phyloP scores from a whole-genome alignment of 2,329 filamentous ascomycete species.

The Ascochyta fabae region DNA sequence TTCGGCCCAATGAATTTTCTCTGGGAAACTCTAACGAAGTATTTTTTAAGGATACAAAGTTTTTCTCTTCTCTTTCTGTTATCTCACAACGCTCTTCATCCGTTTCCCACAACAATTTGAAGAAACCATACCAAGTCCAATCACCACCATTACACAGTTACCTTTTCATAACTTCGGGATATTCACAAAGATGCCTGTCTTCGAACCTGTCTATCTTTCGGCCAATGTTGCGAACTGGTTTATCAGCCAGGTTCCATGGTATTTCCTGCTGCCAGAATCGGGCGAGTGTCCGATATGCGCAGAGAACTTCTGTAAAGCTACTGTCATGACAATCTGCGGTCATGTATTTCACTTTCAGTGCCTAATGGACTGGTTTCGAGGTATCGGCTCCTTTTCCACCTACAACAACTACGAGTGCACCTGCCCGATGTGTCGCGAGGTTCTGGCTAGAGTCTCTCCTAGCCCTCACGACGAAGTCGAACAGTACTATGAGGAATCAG shows the following conservation, averaged over 20 bases:
- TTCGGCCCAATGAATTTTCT: not conserved
- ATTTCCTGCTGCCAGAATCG: not conserved
- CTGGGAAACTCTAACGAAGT: not conserved
- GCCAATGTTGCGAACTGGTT: not conserved
- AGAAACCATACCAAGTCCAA: not conserved
- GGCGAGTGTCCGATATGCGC: not conserved
- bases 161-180: not conserved
- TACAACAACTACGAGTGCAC: not conserved
- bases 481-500: too few species aligned
- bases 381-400: not conserved
- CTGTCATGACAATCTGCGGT: not conserved
- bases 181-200: not conserved
- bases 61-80: not conserved
- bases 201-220: not conserved
- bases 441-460: not conserved
- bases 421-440: not conserved
- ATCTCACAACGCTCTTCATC: not conserved
- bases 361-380: not conserved
- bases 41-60: not conserved
- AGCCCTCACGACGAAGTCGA: too few species aligned
- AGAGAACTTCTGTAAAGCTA: not conserved
- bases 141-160: not conserved
- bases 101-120: not conserved
- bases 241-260: not conserved
- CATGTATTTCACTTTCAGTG: not conserved